Conservation (phyloP, 2,329 filamentous ascomycete species). For the Penicillium paneum region DNA sequence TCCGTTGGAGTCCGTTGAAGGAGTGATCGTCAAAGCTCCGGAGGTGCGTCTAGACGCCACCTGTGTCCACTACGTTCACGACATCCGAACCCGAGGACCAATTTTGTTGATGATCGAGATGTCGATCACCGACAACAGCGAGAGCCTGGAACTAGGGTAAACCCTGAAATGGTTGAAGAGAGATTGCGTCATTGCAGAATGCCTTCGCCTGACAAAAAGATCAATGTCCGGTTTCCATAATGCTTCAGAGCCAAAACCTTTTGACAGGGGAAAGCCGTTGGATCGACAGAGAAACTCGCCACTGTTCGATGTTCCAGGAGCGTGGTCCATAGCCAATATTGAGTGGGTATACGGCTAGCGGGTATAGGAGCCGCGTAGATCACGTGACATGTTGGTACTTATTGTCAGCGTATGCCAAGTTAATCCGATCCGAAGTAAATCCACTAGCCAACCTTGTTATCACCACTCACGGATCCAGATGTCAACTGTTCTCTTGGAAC, state of each 20-base stretch:
- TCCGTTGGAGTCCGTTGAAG: not conserved
- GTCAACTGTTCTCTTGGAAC: not conserved
- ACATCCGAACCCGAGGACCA: not conserved
- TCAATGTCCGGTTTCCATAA: not conserved
- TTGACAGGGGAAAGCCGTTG: not conserved
- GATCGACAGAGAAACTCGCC: not conserved
- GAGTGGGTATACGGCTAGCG: not conserved
- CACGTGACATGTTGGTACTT: not conserved
- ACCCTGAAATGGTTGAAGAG: not conserved
- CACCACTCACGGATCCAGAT: not conserved
- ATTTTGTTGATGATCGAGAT: not conserved
- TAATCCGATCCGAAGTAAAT: not conserved
- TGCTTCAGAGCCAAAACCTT: not conserved
- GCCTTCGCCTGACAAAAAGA: not conserved
- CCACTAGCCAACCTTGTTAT: not conserved
- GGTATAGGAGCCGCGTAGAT: not conserved
- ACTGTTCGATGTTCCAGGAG: not conserved
- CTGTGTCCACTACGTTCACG: not conserved
- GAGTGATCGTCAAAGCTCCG: not conserved
- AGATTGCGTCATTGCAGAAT: not conserved
- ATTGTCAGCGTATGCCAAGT: not conserved
- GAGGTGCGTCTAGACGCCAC: not conserved
- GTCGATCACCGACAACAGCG: not conserved
- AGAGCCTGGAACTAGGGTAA: not conserved
- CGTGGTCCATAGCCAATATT: not conserved